Evolutionary conservation across 371 early-diverging fungal species (phyloP), one percentile per base, ranked within the genome.

Genomic region (Saksenaea vasiformis): DNA sequence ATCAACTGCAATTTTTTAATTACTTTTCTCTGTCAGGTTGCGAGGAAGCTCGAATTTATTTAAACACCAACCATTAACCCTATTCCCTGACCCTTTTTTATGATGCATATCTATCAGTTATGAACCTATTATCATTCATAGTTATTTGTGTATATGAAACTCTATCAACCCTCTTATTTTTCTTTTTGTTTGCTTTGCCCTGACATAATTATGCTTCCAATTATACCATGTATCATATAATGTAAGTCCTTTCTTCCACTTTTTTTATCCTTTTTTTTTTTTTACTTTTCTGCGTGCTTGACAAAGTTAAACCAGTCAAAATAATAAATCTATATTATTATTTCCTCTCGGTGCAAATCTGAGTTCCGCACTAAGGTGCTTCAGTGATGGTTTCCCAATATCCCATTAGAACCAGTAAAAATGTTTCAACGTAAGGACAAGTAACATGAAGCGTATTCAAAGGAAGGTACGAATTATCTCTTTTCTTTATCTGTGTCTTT

Each of bases 171-270:
- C 24, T 0, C 7, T 22, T 22, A 4, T 47, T 47, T 11, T 47
- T 47, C 11, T 17, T 47, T 44, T 11, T 15, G n/a, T 44, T 44
- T n/a, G 1, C 17, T 44, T 5, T 37, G 37, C 5, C 39, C 11
- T n/a, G n/a, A 47, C 22, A 47, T 26, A 47, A 22, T 47, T 47
- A 47, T 24, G 22, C 17, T 22, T 47, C 22, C 5, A 17, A 10
- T 47, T 47, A 47, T 47, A n/a, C 22, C 43, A 19, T 10, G n/a
- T 47, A 47, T 47, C 39, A 39, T 47, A 47, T 47, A 47, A 47
- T 47, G 51, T 47, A 26, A 17, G 51, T 22, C 22, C 9, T 5
- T 47, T 22, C 10, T 22, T 22, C 22, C 2, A 1, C 10, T 8
- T 17, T 8, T 47, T 47, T 47, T 22, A 22, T 22, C 17, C 7